Evolutionary conservation across 495 filamentous ascomycete genomes (phyloP).

Genomic region (Penicillium lividum): DNA sequence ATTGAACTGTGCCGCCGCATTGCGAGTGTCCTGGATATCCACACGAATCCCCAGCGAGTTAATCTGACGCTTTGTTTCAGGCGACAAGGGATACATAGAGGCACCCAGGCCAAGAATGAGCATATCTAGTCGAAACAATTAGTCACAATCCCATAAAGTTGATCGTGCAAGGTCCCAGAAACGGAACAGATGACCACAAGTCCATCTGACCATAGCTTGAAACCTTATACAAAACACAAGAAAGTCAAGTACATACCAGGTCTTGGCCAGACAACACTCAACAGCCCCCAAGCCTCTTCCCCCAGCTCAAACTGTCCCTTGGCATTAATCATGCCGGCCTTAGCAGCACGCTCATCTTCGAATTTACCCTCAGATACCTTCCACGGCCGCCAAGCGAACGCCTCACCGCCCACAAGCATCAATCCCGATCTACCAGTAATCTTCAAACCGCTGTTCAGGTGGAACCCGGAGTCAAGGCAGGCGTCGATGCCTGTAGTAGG

Average conservation of each 20-base stretch:
- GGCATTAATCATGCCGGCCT: slow-evolving; percentile 60
- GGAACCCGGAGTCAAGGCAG: slow-evolving; percentile 75
- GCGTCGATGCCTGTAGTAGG: slow-evolving; percentile 84
- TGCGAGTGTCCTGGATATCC: slow-evolving; percentile 89
- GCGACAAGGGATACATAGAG: slow-evolving; percentile 71
- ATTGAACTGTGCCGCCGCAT: slow-evolving; percentile 91
- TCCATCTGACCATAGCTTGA: slow-evolving; percentile 1
- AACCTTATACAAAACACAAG: slow-evolving; percentile 2
- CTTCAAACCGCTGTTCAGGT: slow-evolving; percentile 72
- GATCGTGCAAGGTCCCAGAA: neutral
- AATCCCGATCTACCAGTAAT: slow-evolving; percentile 66
- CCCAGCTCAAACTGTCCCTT: slow-evolving; percentile 81
- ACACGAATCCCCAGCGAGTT: slow-evolving; percentile 79
- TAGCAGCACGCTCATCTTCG: slow-evolving; percentile 30
- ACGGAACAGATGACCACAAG: slow-evolving; percentile 1
- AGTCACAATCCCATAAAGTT: slow-evolving; percentile 9
- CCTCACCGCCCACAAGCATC: slow-evolving; percentile 80
- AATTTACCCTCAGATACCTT: slow-evolving; percentile 31
- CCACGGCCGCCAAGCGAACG: slow-evolving; percentile 88
- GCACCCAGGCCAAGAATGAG: slow-evolving; percentile 85
- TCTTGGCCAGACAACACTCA: slow-evolving; percentile 83
- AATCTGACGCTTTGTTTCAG: slow-evolving; percentile 68
- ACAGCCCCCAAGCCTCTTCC: slow-evolving; percentile 69
- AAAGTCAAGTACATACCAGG: slow-evolving; percentile 63
- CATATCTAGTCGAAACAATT: slow-evolving; percentile 61